Percentiles rank a stretch among this genome's conserved stretches.
Evolutionary conservation across 2,329 filamentous ascomycete species (phyloP).

Genomic region (Colletotrichum phormii): DNA sequence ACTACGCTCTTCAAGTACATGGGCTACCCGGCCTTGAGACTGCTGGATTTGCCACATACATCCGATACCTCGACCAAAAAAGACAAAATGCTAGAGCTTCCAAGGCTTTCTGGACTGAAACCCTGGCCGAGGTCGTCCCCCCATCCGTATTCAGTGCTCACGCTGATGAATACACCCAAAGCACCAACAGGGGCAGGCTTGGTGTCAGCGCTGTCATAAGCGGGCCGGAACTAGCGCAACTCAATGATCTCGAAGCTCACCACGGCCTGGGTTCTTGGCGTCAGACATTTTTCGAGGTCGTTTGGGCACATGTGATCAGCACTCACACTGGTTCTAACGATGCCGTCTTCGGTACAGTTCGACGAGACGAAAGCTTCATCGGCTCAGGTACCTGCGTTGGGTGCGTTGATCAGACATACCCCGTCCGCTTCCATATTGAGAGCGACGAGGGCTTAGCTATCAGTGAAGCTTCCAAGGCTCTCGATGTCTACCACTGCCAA

Average conservation of each 20-base stretch:
- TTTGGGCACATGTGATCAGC: conserved; percentile 9
- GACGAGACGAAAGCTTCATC: conserved; percentile 13
- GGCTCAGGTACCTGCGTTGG: neutral
- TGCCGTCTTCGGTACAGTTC: neutral
- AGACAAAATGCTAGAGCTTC: neutral
- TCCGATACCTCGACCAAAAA: neutral
- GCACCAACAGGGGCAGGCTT: neutral
- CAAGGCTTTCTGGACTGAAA: neutral
- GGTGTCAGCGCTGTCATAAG: neutral
- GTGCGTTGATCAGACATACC: conserved; percentile 13
- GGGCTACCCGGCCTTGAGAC: neutral
- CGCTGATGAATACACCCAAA: neutral
- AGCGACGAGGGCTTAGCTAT: neutral
- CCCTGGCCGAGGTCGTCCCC: neutral
- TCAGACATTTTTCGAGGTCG: conserved; percentile 5
- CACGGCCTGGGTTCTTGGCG: neutral
- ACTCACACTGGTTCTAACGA: neutral
- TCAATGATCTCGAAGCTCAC: neutral
- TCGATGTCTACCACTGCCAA: neutral
- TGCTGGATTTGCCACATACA: neutral
- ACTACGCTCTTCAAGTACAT: neutral
- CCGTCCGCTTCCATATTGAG: neutral
- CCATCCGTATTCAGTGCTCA: neutral
- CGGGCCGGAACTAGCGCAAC: neutral
- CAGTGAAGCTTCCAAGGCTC: neutral